These are phyloP conservation scores for Botryotinia narcissicola DNA, from an alignment of 2,329 filamentous ascomycete genomes.

Conservation along the genomic window DNA sequence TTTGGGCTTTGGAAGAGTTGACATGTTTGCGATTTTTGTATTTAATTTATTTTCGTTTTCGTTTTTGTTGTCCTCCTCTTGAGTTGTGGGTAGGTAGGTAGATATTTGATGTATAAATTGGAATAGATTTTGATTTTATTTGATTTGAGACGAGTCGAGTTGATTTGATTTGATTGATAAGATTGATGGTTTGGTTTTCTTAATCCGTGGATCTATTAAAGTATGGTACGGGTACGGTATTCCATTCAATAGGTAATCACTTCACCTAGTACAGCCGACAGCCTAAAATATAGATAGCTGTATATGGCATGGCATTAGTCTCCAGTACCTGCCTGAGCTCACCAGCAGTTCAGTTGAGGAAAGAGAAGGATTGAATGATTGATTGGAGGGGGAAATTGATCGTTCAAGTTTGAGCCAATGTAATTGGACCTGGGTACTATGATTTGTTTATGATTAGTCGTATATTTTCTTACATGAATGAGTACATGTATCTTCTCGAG, in stretches of 20 bases:
- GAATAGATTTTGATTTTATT: not conserved
- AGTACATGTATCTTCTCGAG: too few species aligned
- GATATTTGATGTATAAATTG: not conserved
- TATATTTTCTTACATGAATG: not conserved
- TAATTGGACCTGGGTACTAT: not conserved
- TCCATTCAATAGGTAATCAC: not conserved
- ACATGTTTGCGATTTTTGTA: slow-evolving; percentile 26
- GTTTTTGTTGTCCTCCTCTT: not conserved
- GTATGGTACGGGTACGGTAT: not conserved
- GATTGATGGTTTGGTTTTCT: not conserved
- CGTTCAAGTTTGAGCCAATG: too few species aligned
- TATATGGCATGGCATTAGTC: not conserved
- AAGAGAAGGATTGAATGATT: not conserved
- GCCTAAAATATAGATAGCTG: not conserved
- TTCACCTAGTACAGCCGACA: not conserved
- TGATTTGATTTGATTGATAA: slow-evolving; percentile 2
- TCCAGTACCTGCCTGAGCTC: not conserved
- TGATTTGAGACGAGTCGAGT: not conserved
- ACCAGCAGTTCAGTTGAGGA: not conserved
- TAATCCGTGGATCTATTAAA: not conserved
- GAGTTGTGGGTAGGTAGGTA: not conserved
- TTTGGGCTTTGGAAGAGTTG: slow-evolving; percentile 41
- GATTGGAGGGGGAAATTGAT: not conserved
- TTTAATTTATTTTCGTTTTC: not conserved
- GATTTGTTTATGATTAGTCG: accelerated